A percentile compares a stretch with the other conserved stretches of the same genome.
Conservation (phyloP, 2,329 filamentous ascomycete species). For the Aureobasidium leucospermi region DNA sequence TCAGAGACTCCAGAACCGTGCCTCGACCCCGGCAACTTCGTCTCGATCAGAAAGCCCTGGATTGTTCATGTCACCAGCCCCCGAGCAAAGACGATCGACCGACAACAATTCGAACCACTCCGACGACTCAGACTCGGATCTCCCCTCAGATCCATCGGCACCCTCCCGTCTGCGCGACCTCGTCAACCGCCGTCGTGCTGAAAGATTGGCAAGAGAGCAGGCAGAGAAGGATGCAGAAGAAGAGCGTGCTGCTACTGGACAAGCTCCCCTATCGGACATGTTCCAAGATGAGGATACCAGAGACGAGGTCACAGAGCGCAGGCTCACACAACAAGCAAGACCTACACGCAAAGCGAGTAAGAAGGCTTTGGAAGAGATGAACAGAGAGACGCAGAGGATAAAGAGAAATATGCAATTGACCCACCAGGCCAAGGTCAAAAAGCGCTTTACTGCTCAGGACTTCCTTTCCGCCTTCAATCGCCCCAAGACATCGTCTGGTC, state of each 20-base stretch:
- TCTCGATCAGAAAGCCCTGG: slow-evolving; percentile 7
- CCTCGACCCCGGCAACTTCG: slow-evolving; percentile 1
- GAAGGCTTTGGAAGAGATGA: slow-evolving; percentile 92
- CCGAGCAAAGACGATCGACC: not conserved
- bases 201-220: slow-evolving; percentile 61
- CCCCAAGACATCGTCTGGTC: slow-evolving; percentile 29
- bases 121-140: slow-evolving; percentile 19
- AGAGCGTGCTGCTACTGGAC: slow-evolving; percentile 13
- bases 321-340: slow-evolving; percentile 59
- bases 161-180: slow-evolving; percentile 58
- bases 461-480: slow-evolving; percentile 67
- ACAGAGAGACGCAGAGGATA: slow-evolving; percentile 86
- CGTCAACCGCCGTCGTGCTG: slow-evolving; percentile 64
- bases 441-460: slow-evolving; percentile 77
- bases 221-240: slow-evolving; percentile 39
- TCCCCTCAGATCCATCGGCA: slow-evolving; percentile 32
- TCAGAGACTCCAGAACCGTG: not conserved
- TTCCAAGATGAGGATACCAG: slow-evolving; percentile 44
- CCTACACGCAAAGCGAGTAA: slow-evolving; percentile 83
- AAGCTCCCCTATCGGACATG: slow-evolving; percentile 17
- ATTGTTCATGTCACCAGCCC: slow-evolving; percentile 11
- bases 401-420: slow-evolving; percentile 83
- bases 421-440: slow-evolving; percentile 79
- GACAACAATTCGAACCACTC: not conserved
- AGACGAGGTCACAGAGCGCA: slow-evolving; percentile 38